Evolutionary conservation across 768 basidiomycete species (phyloP), one percentile per base, ranked within the genome.

Genomic region (Steccherinum ochraceum): DNA sequence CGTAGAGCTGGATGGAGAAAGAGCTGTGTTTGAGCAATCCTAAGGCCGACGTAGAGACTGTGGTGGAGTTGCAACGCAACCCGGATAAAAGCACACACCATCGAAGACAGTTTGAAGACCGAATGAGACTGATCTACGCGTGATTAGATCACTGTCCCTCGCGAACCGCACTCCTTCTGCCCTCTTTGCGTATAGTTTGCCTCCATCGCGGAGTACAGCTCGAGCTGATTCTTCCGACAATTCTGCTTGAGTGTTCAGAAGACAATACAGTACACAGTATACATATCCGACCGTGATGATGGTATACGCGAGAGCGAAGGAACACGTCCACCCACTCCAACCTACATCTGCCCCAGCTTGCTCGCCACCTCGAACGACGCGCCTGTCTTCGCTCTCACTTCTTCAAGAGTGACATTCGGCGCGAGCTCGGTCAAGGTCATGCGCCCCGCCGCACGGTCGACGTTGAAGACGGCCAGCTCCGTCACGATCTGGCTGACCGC

Each of bases 401-500:
- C 90, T 23, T 92, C 90, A 47, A 95, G 62, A 0, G 82, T 83
- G 23, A 86, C 82, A 2, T 93, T 93, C 55, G 86, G 80, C n/a
- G 89, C 90, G 42, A 93, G 59, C 66, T 96, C 94, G 42, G 75
- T 81, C 62, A 97, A 70, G 48, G 78, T 79, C 67, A 97, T 72
- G 58, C 73, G 74, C 13, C 92, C 89, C 40, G 74, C 79, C 46
- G 69, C 69, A 42, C 93, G 76, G 68, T 97, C 87, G 30, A 96
- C 89, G 44, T 88, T 77, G 67, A 97, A 97, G 24, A 93, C 92
- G 16, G 83, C 86, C 19, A 96, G 79, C 61, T 97, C 94, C 1
- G 94, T 96, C 69, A 97, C 83, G 62, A 97, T 93, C 53, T 83
- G 83, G 71, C 89, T 92, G 53, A 96, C 90, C 24, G 87, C 78